These are phyloP conservation scores for Leccinum variicolor DNA, from an alignment of 768 basidiomycete species.

Conservation along the genomic window DNA sequence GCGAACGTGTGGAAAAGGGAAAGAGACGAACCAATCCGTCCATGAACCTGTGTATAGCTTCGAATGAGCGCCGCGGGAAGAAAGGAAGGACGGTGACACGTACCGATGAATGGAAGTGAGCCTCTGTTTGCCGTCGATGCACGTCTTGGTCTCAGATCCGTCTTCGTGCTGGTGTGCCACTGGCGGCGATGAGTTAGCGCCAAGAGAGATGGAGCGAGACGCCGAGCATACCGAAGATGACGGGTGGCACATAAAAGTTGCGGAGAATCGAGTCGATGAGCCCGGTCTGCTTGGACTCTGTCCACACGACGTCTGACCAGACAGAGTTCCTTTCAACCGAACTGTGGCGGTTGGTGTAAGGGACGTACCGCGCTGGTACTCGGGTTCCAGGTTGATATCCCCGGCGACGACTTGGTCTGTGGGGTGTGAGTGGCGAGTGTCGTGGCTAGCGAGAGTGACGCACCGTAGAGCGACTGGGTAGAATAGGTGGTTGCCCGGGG, in stretches of 20 bases:
- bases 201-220: not conserved
- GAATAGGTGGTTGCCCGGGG: constrained; percentile 64
- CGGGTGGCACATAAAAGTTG: constrained; percentile 77
- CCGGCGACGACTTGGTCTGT: constrained; percentile 61
- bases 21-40: constrained; percentile 55
- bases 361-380: constrained; percentile 68
- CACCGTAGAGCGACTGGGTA: constrained; percentile 58
- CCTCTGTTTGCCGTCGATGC: constrained; percentile 81
- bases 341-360: not conserved
- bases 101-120: constrained; percentile 71
- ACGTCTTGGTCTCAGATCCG: constrained; percentile 62
- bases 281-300: constrained; percentile 67
- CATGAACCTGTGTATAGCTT: constrained; percentile 52
- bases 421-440: not conserved
- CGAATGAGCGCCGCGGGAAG: not conserved
- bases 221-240: constrained; percentile 61
- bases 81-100: constrained; percentile 15
- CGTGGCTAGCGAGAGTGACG: not conserved
- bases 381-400: constrained; percentile 71
- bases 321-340: not conserved
- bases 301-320: constrained; percentile 70
- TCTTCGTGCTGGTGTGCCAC: constrained; percentile 52
- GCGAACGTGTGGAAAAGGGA: not conserved
- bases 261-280: constrained; percentile 77
- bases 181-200: constrained; percentile 21